A percentile compares a stretch with the other conserved stretches of the same genome.
Conservation (phyloP, 306 rosid genomes). For the Alnus rubra region DNA sequence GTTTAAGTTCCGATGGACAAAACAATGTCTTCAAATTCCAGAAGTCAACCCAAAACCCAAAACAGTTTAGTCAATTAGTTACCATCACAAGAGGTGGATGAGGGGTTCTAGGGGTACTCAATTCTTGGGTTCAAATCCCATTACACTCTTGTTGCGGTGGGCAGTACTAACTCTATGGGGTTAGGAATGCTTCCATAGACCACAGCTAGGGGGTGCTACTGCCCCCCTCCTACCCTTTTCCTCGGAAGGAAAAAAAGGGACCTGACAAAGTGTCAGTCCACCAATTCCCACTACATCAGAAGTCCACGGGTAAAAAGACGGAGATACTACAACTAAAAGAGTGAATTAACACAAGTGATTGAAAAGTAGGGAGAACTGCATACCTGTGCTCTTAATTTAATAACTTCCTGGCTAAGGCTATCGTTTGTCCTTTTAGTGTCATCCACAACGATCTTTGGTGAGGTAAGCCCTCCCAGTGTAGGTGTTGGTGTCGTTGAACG, state of each 20-base stretch:
- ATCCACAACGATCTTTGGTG: constrained; percentile 87
- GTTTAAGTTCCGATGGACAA: too few species aligned
- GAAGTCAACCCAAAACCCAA: background rate
- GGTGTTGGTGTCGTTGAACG: constrained; percentile 99
- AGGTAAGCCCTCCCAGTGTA: constrained; percentile 93
- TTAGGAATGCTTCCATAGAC: too few species aligned
- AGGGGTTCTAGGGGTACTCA: too few species aligned
- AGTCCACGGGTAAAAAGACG: constrained; percentile 11
- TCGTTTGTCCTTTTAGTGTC: constrained; percentile 85
- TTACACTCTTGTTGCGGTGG: too few species aligned
- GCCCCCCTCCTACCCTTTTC: too few species aligned
- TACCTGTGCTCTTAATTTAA: constrained; percentile 92
- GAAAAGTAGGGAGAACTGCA: constrained; percentile 1
- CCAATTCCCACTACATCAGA: constrained; percentile 10
- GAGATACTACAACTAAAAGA: constrained; percentile 6
- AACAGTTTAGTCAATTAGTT: background rate
- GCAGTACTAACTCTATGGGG: too few species aligned
- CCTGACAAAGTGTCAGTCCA: background rate
- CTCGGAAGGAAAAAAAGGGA: too few species aligned
- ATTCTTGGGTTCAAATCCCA: background rate
- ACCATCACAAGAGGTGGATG: background rate
- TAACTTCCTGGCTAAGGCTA: constrained; percentile 93
- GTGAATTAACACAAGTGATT: constrained; percentile 8
- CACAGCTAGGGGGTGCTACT: background rate
- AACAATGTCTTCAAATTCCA: too few species aligned